Conservation (phyloP, 2,329 filamentous ascomycete genomes). For the Colletotrichum aenigma region DNA sequence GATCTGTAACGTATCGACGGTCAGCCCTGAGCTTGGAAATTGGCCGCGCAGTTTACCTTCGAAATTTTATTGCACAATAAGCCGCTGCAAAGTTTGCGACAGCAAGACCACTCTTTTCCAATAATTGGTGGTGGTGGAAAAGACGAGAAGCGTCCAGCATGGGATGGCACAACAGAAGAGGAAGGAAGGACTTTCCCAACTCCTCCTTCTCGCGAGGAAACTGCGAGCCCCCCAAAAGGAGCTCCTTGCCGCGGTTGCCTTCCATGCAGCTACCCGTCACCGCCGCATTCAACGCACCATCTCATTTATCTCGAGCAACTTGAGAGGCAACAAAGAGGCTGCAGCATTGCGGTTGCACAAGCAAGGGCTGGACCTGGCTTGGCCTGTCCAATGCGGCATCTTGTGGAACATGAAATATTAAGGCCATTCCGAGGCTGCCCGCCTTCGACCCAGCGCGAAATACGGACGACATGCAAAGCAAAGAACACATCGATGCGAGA, state of each 20-base stretch:
- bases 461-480: background rate
- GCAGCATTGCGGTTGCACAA: background rate
- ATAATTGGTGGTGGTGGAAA: background rate
- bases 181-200: background rate
- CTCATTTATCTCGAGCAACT: background rate
- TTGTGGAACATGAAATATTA: background rate
- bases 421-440: background rate
- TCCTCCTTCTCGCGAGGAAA: background rate
- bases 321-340: background rate
- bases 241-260: background rate
- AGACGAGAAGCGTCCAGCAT: background rate
- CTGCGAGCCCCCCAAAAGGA: background rate
- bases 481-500: background rate
- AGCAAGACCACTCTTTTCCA: background rate
- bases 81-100: background rate
- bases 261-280: background rate
- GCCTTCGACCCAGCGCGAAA: background rate
- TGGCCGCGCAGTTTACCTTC: background rate
- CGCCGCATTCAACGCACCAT: background rate
- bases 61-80: background rate
- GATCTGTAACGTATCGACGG: background rate
- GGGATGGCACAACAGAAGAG: background rate
- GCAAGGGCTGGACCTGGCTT: background rate
- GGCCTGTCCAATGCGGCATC: background rate
- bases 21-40: background rate